Conservation (phyloP, 2,329 filamentous ascomycete genomes). For the Microdochium nivale region DNA sequence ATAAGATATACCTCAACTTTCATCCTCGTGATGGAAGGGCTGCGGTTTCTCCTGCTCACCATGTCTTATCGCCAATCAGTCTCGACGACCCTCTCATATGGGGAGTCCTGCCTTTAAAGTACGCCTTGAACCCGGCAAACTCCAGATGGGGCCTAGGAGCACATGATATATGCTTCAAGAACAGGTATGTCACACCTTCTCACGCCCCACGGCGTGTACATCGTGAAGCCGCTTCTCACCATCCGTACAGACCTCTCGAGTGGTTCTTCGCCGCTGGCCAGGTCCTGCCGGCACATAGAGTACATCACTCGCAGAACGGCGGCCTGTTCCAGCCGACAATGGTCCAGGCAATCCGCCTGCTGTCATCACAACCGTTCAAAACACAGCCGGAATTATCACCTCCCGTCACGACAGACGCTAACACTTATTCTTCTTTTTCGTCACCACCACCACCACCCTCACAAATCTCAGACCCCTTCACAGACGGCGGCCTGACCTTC, state of each 20-base stretch:
- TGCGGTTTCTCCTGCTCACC: conserved; percentile 6
- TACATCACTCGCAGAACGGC: conserved; percentile 67
- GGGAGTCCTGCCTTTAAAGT: conserved; percentile 74
- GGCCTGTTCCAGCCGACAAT: conserved; percentile 88
- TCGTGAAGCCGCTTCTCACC: background rate
- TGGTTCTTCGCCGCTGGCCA: conserved; percentile 86
- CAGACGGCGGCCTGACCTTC: conserved; percentile 38
- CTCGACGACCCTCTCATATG: conserved; percentile 92
- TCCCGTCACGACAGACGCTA: too few relatives aligned
- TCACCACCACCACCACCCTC: conserved; percentile 1
- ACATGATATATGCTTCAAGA: conserved; percentile 92
- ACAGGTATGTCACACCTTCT: conserved; percentile 50
- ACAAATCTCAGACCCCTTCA: conserved; percentile 44
- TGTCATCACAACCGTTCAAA: conserved; percentile 53
- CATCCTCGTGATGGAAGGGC: conserved; percentile 16
- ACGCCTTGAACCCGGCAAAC: conserved; percentile 63
- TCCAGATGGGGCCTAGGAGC: conserved; percentile 85
- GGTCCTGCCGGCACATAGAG: conserved; percentile 80
- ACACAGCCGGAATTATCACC: conserved; percentile 10
- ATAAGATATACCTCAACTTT: conserved; percentile 8
- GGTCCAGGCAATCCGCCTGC: conserved; percentile 72
- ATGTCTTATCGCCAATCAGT: conserved; percentile 36
- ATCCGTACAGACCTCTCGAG: conserved; percentile 46
- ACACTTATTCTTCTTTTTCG: conserved; percentile 4
- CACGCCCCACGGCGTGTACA: background rate